Base-by-base conservation (phyloP, 441 rosid genomes). In the Manihot esculenta region DNA sequence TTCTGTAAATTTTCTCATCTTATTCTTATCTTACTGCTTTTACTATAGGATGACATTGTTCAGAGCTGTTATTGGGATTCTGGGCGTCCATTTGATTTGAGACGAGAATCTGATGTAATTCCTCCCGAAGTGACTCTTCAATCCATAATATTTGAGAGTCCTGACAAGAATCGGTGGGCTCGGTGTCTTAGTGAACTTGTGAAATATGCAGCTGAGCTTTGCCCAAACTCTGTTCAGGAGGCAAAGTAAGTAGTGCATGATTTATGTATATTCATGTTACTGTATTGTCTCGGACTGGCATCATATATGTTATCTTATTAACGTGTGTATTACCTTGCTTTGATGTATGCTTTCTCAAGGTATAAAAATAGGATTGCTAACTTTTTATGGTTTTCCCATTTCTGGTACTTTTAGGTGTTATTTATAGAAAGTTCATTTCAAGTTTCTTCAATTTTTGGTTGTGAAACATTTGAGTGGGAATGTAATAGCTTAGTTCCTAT, bases 161-260 rank as follows among this genome's bases (percentile, higher is more conserved):
- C 97, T 76, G 99, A 96, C 82, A 96, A 96, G 85, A 96, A 88
- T 80, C 88, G 96, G 77, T 96, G 98, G 97, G 98, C 97, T 71
- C 86, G 97, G 45, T 96, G 98, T 81, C 94, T 96, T 68, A 93
- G 98, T 68, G 97, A 96, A 77, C 97, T 96, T 64, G 88, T 96
- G 76, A 93, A 89, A 83, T 90, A 88, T 81, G 94, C 97, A 77
- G 97, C 97, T 70, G 98, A 91, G 81, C 93, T 96, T 70, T 96
- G 98, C 87, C 96, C 97, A 76, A 86, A 80, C 80, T 89, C 99
- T 63, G 97, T 96, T 80, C 98, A 86, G 79, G 93, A 86, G 66
- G 97, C 99, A 81, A 96, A 90, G 99, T 93, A 84, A 83, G 98
- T 69, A 62, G 49, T 64, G 50, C 38, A 70, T 47, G 21, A 35